These are phyloP conservation scores for Tuber borchii DNA, from an alignment of 495 filamentous ascomycete genomes.

Conservation along the genomic window DNA sequence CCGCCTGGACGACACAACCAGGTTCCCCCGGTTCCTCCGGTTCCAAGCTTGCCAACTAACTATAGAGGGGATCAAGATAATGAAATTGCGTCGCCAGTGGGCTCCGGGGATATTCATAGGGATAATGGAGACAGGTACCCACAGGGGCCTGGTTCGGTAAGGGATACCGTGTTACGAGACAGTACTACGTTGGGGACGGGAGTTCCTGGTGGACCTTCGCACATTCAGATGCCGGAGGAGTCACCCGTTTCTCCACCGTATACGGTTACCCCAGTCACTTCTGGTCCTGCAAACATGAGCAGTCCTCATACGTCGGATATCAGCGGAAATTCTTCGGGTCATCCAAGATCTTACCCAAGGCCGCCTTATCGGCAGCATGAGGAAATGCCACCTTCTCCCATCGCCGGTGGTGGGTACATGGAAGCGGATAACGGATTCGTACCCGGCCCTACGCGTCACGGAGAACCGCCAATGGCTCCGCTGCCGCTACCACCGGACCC, in stretches of 20 bases:
- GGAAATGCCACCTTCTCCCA: slow-evolving; percentile 37
- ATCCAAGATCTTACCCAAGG: slow-evolving; percentile 18
- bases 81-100: not conserved
- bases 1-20: slow-evolving; percentile 32
- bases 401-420: slow-evolving; percentile 36
- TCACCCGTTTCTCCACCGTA: not conserved
- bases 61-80: slow-evolving; percentile 5
- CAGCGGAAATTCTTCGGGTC: slow-evolving; percentile 24
- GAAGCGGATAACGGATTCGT: slow-evolving; percentile 40
- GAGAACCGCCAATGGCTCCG: slow-evolving; percentile 33
- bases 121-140: slow-evolving; percentile 30
- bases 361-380: slow-evolving; percentile 23
- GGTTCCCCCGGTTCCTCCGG: slow-evolving; percentile 37
- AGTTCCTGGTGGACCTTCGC: slow-evolving; percentile 5
- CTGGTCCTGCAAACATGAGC: not conserved
- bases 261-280: not conserved
- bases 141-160: slow-evolving; percentile 12
- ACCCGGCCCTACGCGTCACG: slow-evolving; percentile 22
- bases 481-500: slow-evolving; percentile 37
- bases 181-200: slow-evolving; percentile 31
- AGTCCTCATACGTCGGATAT: slow-evolving; percentile 22
- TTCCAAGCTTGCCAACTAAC: slow-evolving; percentile 32
- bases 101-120: slow-evolving; percentile 20
- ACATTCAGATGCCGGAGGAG: slow-evolving; percentile 24
- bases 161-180: slow-evolving; percentile 32